Base-by-base conservation (phyloP, 2,329 filamentous ascomycete genomes). In the Metarhizium robertsii region DNA sequence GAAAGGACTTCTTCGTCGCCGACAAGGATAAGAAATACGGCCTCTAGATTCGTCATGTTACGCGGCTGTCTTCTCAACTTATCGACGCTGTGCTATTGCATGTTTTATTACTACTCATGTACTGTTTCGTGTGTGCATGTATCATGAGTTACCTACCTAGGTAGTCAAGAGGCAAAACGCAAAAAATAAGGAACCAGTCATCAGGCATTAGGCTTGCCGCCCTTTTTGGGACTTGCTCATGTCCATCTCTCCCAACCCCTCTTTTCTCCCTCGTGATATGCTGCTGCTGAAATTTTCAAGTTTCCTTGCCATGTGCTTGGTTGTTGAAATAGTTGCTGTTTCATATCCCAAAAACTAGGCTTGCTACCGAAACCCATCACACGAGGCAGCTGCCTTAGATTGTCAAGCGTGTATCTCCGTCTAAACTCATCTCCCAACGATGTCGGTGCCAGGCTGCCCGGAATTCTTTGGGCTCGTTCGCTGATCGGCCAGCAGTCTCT, bases 1-100 rank as follows among this genome's bases (percentile, higher is more conserved):
- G 89, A 57, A 81, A 72, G 6, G 88, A 92, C 7, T 68, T 92
- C 53, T 84, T 85, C 32, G 73, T 90, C 68, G 74, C 80, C 66
- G 88, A 91, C 69, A 90, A 90, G 76, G 75, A 83, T 6, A 69
- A 68, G 61, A 65, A 71, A 47, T 67, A 62, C 38, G 70, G 69
- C 13, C 30, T 30, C 16, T 58, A 53, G 45, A 8, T 29, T 10
- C 32, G 7, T 34, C 32, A 11, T 34, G 11, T 48, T 45, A 7
- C 42, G 7, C 10, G 47, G 48, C n/a, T 48, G 42, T 14, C 25
- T 6, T 50, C 13, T 49, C 30, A 20, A 46, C n/a, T 34, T 2
- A 11, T 34, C 45, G 14, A 45, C 20, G 42, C 18, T 20, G n/a
- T 45, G 42, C 42, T 18, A 7, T 20, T 20, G 42, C 42, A 10